Evolutionary conservation across 495 filamentous ascomycete genomes (phyloP), one percentile per base, ranked within the genome.

Genomic region (Oleoguttula mirabilis): DNA sequence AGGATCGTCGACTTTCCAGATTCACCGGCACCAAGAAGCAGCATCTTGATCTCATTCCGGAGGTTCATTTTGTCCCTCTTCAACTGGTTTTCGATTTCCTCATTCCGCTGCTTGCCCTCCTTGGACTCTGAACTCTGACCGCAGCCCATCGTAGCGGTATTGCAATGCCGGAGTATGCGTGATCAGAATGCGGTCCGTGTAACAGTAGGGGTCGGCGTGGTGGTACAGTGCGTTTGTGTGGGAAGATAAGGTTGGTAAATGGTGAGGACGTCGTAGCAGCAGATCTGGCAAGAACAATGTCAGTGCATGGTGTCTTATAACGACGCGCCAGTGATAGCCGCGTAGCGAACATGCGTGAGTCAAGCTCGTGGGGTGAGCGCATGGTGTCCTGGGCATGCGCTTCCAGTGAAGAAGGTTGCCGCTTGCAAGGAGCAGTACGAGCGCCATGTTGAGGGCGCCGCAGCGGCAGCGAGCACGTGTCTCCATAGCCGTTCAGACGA

Each of bases 111-210:
- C 82, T 94, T 95, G 67, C 90, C 92, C 85, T 98, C 90, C 85
- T 94, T 95, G 69, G 95, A 90, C 75, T 96, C 90, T 56, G 92
- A 93, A 59, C 92, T 96, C 87, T 94, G 94, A 65, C 87, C 88
- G 65, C 90, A 98, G 79, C 90, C 90, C 90, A 98, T 98, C 52
- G 74, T 85, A 83, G 59, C 73, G 61, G 61, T 23, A 12, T 6
- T 6, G 24, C 10, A 12, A 10, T 20, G 27, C 14, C 10, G 32
- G 10, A 19, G 10, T 8, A 36, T 10, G 11, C 10, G 16, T 19
- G 16, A 36, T 6, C 10, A 10, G 32, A n/a, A n/a, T n/a, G n/a
- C n/a, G n/a, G n/a, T n/a, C n/a, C n/a, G n/a, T n/a, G 32, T 36
- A 10, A 10, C 16, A 10, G 10, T n/a, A 8, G 32, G 10, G 32